Evolutionary conservation across 1,139 yeast genomes (phyloP), one percentile per base, ranked within the genome.

Genomic region (Zhuliangozyma blackwelliae): DNA sequence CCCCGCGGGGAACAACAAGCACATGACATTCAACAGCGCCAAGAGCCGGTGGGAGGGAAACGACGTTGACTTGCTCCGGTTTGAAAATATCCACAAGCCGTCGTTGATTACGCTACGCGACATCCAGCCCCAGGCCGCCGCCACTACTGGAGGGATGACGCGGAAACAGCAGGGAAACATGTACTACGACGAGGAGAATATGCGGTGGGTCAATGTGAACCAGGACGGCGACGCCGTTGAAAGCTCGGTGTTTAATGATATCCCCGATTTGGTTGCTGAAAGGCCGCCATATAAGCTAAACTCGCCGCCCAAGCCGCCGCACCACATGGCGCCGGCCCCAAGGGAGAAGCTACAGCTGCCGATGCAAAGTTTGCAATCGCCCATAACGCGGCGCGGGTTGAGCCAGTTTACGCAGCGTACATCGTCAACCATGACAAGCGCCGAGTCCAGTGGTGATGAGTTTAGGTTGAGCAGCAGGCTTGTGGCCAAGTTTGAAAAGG

Each of bases 1-100:
- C 1, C 57, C 62, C 1, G 38, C 49, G 2, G 7, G 22, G 7
- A 41, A 46, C 10, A 46, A 45, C 9, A 50, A 46, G 16, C 57
- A 54, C 32, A 82, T 81, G 89, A 68, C 62, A 35, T 80, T 68
- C 47, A 79, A 82, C 47, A 70, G 79, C 5, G 53, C 52, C 11
- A 65, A 69, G 27, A 68, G 67, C 40, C 58, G 61, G 29, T 82
- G 89, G 89, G 88, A 81, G 51, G 89, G 89, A 3, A 82, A 82
- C 48, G 84, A 81, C 33, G 64, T 65, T 16, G 86, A 79, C 30
- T 58, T 77, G 36, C 55, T 70, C 37, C 63, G 68, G 40, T 78
- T 79, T 49, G 79, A 75, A 31, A 52, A 46, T 20, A 26, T 47
- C 16, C 51, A 50, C 20, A 61, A 57, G 39, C 71, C 72, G 1